Percentiles rank a stretch among this genome's conserved stretches.
Evolutionary conservation across 129 eudicot genomes (phyloP).

Genomic region (Logfia minima): DNA sequence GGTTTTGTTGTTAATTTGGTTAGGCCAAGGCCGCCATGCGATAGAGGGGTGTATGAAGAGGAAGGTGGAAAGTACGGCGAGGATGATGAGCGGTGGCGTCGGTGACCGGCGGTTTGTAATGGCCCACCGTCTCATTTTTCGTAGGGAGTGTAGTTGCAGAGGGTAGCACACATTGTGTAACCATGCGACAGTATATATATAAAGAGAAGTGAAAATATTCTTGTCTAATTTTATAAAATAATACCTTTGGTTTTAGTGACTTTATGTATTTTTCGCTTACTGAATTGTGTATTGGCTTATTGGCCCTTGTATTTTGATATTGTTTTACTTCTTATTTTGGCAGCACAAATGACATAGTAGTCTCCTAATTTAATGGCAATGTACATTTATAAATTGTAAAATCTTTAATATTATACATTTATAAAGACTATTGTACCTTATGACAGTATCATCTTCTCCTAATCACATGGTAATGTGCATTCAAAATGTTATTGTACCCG

Average conservation of each 20-base stretch:
- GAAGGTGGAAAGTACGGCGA: conserved; percentile 20
- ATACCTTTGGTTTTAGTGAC: not conserved
- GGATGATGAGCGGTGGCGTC: conserved; percentile 30
- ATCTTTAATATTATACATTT: too few relatives aligned
- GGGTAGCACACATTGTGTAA: conserved; percentile 17
- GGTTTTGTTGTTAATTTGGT: conserved; percentile 36
- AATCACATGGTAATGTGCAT: too few relatives aligned
- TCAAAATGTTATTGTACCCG: too few relatives aligned
- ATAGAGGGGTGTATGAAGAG: conserved; percentile 20
- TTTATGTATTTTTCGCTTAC: conserved; percentile 1
- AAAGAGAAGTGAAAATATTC: not conserved
- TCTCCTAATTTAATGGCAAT: too few relatives aligned
- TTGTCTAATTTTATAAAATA: not conserved
- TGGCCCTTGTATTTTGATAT: not conserved
- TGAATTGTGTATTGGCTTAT: not conserved
- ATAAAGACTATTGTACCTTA: too few relatives aligned
- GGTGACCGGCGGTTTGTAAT: conserved; percentile 28
- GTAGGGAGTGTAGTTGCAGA: not conserved
- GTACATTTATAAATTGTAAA: too few relatives aligned
- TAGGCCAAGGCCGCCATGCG: conserved; percentile 67
- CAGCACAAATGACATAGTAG: too few relatives aligned
- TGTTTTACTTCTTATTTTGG: too few relatives aligned
- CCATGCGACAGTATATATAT: conserved; percentile 22
- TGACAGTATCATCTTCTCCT: too few relatives aligned
- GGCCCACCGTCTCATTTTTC: conserved; percentile 31